Percentiles rank a stretch among this genome's conserved stretches.
Evolutionary conservation across 2,329 filamentous ascomycete genomes (phyloP).

Genomic region (Dactylella cylindrospora): DNA sequence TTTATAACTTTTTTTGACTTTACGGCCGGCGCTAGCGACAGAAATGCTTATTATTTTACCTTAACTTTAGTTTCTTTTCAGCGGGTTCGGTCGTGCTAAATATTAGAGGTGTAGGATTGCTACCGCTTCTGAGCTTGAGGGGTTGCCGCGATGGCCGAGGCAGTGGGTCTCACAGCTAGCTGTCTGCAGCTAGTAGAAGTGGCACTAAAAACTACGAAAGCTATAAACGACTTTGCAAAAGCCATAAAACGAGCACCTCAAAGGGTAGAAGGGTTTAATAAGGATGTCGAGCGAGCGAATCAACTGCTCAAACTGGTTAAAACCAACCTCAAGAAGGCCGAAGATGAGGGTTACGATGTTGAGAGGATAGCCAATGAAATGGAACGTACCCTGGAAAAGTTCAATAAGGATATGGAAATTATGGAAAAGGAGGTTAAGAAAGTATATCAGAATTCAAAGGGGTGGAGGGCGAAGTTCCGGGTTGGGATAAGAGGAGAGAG

Average conservation of each 20-base stretch:
- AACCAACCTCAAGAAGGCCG: background rate
- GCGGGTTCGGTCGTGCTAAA: background rate
- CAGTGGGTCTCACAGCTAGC: slow-evolving; percentile 20
- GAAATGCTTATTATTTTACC: background rate
- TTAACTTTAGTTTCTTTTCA: background rate
- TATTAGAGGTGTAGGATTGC: background rate
- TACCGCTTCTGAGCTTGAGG: background rate
- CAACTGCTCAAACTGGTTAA: slow-evolving; percentile 1
- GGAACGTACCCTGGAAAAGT: slow-evolving; percentile 3
- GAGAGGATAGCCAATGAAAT: slow-evolving; percentile 10
- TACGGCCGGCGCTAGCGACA: slow-evolving; percentile 4
- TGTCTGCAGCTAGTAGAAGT: slow-evolving; percentile 22
- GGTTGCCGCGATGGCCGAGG: slow-evolving; percentile 15
- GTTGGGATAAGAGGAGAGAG: slow-evolving; percentile 27
- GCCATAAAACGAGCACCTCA: slow-evolving; percentile 17
- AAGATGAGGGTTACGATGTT: slow-evolving; percentile 12
- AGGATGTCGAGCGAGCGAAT: slow-evolving; percentile 12
- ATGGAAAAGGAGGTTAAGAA: slow-evolving; percentile 4
- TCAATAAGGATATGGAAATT: slow-evolving; percentile 13
- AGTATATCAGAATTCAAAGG: slow-evolving; percentile 8
- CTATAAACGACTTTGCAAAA: slow-evolving; percentile 22
- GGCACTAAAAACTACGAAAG: slow-evolving; percentile 9
- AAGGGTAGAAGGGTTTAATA: slow-evolving; percentile 6
- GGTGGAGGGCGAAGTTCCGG: slow-evolving; percentile 16
- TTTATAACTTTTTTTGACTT: slow-evolving; percentile 21